Evolutionary conservation across 768 basidiomycete genomes (phyloP), one percentile per base, ranked within the genome.

Genomic region (Naganishia kalamii): DNA sequence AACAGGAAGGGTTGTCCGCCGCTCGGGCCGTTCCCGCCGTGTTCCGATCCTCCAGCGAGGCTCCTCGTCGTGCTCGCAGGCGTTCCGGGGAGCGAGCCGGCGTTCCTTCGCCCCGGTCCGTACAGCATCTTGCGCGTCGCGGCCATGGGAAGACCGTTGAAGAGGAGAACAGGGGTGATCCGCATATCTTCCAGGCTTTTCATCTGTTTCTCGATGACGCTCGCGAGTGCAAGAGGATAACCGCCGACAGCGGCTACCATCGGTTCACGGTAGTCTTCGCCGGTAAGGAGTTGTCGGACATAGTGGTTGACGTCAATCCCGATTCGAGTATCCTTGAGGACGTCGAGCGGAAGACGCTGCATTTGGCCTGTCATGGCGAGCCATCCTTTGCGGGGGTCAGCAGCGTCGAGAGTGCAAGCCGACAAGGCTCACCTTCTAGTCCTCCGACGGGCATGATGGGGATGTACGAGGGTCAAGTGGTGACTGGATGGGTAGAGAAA

Each of bases 91-190:
- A 57, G 54, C 37, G 54, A 57, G 27, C 54, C 54, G 8, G 35
- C n/a, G 51, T 35, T 57, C 37, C 54, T 23, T 19, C 35, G 35
- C 48, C 54, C 46, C n/a, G n/a, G n/a, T 35, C 44, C 33, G 44
- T 27, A 23, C 44, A 35, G 54, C 43, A 3, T 67, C 64, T 52
- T 74, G 65, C 29, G 57, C 41, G 37, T 85, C 81, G 70, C 87
- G 70, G 86, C 86, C 0, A 90, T 88, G 1, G 85, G 81, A 33
- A 99, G 82, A 4, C 96, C 96, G 17, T 90, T 86, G 79, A 98
- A 98, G 57, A 99, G 90, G 72, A 99, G 94, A n/a, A 99, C 91
- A 23, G 96, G 96, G 76, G 94, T 96, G 83, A 99, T 97, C 70
- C 84, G 87, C 35, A 89, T 82, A 79, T 87, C 88, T 82, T 96